Evolutionary conservation across 2,329 filamentous ascomycete species (phyloP), one percentile per base, ranked within the genome.

Genomic region (Clonostachys byssicola): DNA sequence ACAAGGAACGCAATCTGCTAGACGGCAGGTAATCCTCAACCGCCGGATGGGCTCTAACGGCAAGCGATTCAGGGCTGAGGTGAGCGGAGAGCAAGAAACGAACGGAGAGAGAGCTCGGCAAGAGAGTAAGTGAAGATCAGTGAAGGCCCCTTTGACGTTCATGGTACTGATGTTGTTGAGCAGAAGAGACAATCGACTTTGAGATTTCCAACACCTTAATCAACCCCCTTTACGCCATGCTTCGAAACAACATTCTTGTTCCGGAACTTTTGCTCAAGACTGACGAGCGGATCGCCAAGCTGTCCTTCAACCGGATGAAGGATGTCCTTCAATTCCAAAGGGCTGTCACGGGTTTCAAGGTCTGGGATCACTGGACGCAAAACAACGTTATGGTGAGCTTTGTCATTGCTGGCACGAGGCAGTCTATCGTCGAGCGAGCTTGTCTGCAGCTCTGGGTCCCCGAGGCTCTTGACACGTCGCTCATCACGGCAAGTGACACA

Each of bases 141-240:
- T 10, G 9, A 30, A 9, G 23, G 23, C 4, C 9, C 23, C 9
- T 30, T 4, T 54, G 53, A 16, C 49, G 57, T 53, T 64, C 46
- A 54, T 60, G 48, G 35, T 56, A 6, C 10, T 39, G 40, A 38
- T 61, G 59, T 50, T 16, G 3, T 10, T 10, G 23, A 30, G 23
- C 23, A 30, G 23, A 30, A 30, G 55, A 60, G 43, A 52, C 50
- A 0, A 56, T 66, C 16, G 62, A 66, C 40, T 65, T 66, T 43
- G 60, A 66, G n/a, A 54, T 64, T 5, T 57, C 53, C 2, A 50
- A 53, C 9, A 53, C 52, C 13, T 44, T 53, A 7, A 43, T 66
- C 13, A 64, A 58, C 30, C 63, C 63, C 0, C 49, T 63, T 49
- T 57, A 46, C 3, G 51, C 42, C 3, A 40, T 42, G 3, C 23